These are phyloP conservation scores for Jatropha podagrica DNA, from an alignment of 441 rosid genomes.

Conservation along the genomic window DNA sequence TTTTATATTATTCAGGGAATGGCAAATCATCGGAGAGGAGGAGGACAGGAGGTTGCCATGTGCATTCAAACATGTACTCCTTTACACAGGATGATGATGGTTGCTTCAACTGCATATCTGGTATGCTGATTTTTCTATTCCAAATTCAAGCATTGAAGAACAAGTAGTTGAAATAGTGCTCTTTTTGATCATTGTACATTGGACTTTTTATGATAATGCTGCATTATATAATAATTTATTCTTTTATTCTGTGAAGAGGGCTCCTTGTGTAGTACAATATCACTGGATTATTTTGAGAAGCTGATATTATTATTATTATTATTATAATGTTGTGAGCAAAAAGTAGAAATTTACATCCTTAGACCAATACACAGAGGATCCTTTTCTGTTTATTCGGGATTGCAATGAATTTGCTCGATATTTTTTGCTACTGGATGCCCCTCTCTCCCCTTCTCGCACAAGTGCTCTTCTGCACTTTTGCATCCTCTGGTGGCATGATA, in stretches of 20 bases:
- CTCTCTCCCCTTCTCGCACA: neutral
- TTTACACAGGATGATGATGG: slow-evolving; percentile 56
- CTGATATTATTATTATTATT: neutral
- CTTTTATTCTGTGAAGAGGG: neutral
- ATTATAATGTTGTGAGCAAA: too few species aligned
- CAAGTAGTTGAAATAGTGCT: neutral
- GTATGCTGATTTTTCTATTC: slow-evolving; percentile 35
- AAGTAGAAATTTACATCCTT: neutral
- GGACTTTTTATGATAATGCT: slow-evolving; percentile 1
- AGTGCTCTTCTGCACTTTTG: neutral
- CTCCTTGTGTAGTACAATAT: neutral
- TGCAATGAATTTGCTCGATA: neutral
- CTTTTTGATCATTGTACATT: neutral
- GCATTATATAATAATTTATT: neutral
- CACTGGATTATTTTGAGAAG: neutral
- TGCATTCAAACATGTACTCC: slow-evolving; percentile 55
- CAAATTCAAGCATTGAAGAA: slow-evolving; percentile 3
- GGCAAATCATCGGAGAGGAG: slow-evolving; percentile 47
- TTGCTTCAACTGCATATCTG: slow-evolving; percentile 68
- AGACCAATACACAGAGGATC: neutral
- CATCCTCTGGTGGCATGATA: neutral
- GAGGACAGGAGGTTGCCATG: slow-evolving; percentile 45
- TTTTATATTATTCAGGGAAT: slow-evolving; percentile 47
- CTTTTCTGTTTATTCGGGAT: neutral
- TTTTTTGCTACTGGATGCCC: neutral